Evolutionary conservation across 2,329 filamentous ascomycete genomes (phyloP).

Genomic region (Fusarium sp.): DNA sequence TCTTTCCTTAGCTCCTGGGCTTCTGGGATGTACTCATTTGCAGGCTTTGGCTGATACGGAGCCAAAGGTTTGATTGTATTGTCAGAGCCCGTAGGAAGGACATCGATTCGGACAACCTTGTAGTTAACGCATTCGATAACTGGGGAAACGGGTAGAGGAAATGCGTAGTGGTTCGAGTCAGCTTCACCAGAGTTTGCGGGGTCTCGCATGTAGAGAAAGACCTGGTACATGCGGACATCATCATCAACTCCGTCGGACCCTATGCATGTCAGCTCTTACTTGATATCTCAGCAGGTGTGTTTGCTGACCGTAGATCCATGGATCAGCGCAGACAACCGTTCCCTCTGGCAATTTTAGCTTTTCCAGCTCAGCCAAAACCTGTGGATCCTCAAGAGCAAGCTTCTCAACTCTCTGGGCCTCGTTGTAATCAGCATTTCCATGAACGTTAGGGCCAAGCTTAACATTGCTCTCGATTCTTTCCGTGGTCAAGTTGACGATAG

Average conservation of each 20-base stretch:
- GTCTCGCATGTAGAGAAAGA: slow-evolving; percentile 42
- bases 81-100: slow-evolving; percentile 28
- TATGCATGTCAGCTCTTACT: background rate
- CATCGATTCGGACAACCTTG: slow-evolving; percentile 30
- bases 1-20: slow-evolving; percentile 66
- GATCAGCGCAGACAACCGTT: slow-evolving; percentile 35
- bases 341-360: slow-evolving; percentile 38
- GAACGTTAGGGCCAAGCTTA: slow-evolving; percentile 35
- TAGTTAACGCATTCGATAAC: slow-evolving; percentile 37
- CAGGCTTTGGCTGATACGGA: slow-evolving; percentile 19
- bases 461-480: slow-evolving; percentile 34
- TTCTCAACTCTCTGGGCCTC: slow-evolving; percentile 39
- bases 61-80: slow-evolving; percentile 2
- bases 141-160: slow-evolving; percentile 32
- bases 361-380: slow-evolving; percentile 28
- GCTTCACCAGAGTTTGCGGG: slow-evolving; percentile 27
- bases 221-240: slow-evolving; percentile 39
- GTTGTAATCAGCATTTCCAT: slow-evolving; percentile 35
- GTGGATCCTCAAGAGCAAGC: slow-evolving; percentile 29
- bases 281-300: rapidly evolving
- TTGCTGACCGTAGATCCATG: slow-evolving; percentile 39
- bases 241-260: slow-evolving; percentile 40
- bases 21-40: slow-evolving; percentile 63
- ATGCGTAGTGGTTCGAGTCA: slow-evolving; percentile 43
- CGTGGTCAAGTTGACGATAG: slow-evolving; percentile 33